A percentile compares a stretch with the other conserved stretches of the same genome.
These are phyloP conservation scores for Aspergillus steynii DNA, from an alignment of 495 filamentous ascomycete species.

Conservation along the genomic window DNA sequence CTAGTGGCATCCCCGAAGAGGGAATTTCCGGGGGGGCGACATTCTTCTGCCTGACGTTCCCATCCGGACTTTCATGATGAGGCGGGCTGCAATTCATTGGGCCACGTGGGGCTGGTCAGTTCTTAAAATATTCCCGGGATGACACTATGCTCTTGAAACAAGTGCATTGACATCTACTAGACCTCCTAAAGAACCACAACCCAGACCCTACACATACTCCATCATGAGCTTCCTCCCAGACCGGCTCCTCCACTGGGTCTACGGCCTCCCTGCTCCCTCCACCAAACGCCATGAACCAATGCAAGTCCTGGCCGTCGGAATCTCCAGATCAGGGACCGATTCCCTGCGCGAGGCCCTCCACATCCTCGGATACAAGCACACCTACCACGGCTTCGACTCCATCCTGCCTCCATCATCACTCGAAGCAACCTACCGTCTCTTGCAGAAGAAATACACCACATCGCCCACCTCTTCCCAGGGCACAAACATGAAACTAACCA, in stretches of 20 bases:
- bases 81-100: too few species aligned
- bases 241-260: constrained; percentile 13
- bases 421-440: constrained; percentile 16
- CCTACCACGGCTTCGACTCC: constrained; percentile 28
- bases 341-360: constrained; percentile 30
- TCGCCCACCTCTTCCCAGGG: too few species aligned
- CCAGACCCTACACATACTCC: background rate
- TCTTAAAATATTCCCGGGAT: too few species aligned
- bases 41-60: too few species aligned
- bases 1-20: background rate
- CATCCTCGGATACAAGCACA: constrained; percentile 24
- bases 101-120: too few species aligned
- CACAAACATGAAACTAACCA: too few species aligned
- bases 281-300: constrained; percentile 19
- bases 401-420: constrained; percentile 19
- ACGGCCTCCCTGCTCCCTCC: constrained; percentile 19
- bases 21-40: too few species aligned
- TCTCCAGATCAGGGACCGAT: constrained; percentile 31
- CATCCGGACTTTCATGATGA: too few species aligned
- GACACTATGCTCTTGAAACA: too few species aligned
- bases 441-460: constrained; percentile 26
- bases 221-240: constrained; percentile 10
- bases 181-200: too few species aligned
- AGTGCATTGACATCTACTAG: too few species aligned
- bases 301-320: constrained; percentile 29